Percentiles rank a stretch among this genome's conserved stretches.
phyloP scores from a whole-genome alignment of 2,329 filamentous ascomycete species.

The Alternaria rosae region DNA sequence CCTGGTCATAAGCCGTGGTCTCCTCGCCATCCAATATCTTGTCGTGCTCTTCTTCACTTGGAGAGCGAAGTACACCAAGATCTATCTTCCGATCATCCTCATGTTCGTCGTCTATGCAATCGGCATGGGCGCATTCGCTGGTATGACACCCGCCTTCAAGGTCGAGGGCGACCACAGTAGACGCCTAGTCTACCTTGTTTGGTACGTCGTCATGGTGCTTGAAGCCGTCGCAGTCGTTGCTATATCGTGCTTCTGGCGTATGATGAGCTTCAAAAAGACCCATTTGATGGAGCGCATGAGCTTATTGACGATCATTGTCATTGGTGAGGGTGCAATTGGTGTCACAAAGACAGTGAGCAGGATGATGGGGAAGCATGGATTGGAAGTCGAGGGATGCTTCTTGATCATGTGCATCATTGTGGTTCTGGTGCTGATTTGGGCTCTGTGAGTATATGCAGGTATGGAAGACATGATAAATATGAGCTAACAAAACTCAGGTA shows the following conservation, averaged over 20 bases:
- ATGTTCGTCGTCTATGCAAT: constrained; percentile 40
- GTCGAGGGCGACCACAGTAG: constrained; percentile 17
- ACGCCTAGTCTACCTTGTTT: constrained; percentile 41
- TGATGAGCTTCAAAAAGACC: constrained; percentile 68
- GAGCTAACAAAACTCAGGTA: constrained; percentile 46
- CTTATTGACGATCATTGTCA: constrained; percentile 70
- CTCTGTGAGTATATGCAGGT: constrained; percentile 47
- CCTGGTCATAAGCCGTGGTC: constrained; percentile 42
- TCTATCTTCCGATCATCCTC: constrained; percentile 44
- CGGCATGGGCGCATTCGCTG: constrained; percentile 39
- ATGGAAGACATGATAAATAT: background rate
- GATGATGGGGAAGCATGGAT: constrained; percentile 47
- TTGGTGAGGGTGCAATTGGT: constrained; percentile 71
- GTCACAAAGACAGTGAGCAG: constrained; percentile 61
- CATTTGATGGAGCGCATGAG: constrained; percentile 70
- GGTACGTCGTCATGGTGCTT: constrained; percentile 56
- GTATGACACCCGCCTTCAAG: constrained; percentile 46
- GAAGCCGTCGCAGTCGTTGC: constrained; percentile 63
- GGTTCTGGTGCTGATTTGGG: constrained; percentile 64
- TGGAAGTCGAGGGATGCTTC: constrained; percentile 46
- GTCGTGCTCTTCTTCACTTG: constrained; percentile 45
- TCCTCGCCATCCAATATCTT: constrained; percentile 44
- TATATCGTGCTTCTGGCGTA: constrained; percentile 63
- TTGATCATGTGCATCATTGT: constrained; percentile 48
- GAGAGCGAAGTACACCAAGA: constrained; percentile 39